Conservation (phyloP, 2,329 filamentous ascomycete species). For the Colletotrichum sp. region DNA sequence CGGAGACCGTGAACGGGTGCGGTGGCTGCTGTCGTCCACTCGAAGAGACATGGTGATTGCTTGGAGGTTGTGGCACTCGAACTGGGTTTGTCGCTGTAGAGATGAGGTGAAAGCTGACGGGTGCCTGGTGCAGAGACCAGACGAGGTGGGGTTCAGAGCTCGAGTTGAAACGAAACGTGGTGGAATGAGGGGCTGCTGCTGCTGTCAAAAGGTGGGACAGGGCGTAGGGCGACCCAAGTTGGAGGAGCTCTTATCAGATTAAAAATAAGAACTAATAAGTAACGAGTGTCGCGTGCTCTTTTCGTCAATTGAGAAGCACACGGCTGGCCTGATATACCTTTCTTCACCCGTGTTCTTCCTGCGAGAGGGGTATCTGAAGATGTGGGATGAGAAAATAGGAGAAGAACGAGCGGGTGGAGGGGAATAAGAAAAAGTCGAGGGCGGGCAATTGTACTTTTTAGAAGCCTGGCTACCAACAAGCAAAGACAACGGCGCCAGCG, state of each 20-base stretch:
- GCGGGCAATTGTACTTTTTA: background rate
- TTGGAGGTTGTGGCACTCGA: background rate
- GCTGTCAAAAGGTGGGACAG: background rate
- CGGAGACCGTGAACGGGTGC: constrained; percentile 53
- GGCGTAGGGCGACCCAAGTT: background rate
- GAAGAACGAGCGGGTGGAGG: background rate
- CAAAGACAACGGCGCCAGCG: background rate
- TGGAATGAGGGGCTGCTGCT: constrained; percentile 1
- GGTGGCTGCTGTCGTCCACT: constrained; percentile 48
- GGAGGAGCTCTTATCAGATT: background rate
- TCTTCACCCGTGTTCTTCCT: background rate
- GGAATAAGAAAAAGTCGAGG: background rate
- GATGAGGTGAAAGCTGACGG: background rate
- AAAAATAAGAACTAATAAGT: background rate
- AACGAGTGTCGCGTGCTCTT: constrained; percentile 1
- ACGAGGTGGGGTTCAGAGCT: constrained; percentile 10
- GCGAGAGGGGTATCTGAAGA: background rate
- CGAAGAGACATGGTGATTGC: constrained; percentile 53
- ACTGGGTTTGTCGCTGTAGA: constrained; percentile 16
- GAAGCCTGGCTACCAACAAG: background rate
- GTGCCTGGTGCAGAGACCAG: background rate
- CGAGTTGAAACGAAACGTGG: constrained; percentile 17
- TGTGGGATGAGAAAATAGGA: background rate
- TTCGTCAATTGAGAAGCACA: background rate
- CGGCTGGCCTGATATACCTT: background rate